Evolutionary conservation across 352 stramenopile species (phyloP).

Genomic region (Globisporangium heterothallicum): DNA sequence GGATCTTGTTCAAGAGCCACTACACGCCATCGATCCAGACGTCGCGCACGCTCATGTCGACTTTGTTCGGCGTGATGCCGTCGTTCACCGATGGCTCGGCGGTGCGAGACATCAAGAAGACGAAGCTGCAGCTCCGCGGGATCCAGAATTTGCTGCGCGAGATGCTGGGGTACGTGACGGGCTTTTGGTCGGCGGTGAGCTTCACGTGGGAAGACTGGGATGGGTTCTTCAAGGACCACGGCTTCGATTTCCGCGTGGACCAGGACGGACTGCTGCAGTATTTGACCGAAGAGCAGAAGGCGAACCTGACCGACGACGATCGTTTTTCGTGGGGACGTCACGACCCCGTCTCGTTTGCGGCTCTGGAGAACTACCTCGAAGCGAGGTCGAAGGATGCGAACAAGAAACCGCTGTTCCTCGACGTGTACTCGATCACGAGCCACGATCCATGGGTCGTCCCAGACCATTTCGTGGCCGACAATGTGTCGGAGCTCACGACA

Average conservation of each 20-base stretch:
- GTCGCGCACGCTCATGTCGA: slow-evolving; percentile 51
- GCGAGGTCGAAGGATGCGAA: slow-evolving; percentile 38
- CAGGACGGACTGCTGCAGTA: slow-evolving; percentile 51
- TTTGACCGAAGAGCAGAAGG: slow-evolving; percentile 40
- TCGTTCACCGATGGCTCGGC: slow-evolving; percentile 50
- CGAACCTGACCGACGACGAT: slow-evolving; percentile 49
- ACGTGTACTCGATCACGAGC: slow-evolving; percentile 73
- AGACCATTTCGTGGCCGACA: slow-evolving; percentile 31
- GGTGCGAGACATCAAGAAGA: slow-evolving; percentile 47
- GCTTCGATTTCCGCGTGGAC: slow-evolving; percentile 64
- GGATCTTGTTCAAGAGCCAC: slow-evolving; percentile 57
- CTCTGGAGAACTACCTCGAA: slow-evolving; percentile 56
- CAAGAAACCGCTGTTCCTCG: slow-evolving; percentile 57
- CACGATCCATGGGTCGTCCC: slow-evolving; percentile 56
- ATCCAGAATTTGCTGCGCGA: slow-evolving; percentile 64
- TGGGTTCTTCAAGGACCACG: slow-evolving; percentile 49
- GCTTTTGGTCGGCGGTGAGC: slow-evolving; percentile 59
- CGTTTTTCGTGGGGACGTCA: slow-evolving; percentile 63
- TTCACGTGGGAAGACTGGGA: slow-evolving; percentile 63
- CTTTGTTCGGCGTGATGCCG: slow-evolving; percentile 57
- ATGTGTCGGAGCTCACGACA: slow-evolving; percentile 47
- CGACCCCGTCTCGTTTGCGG: slow-evolving; percentile 60
- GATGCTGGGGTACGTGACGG: slow-evolving; percentile 47
- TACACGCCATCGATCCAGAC: slow-evolving; percentile 64
- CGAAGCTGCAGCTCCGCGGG: slow-evolving; percentile 36